Evolutionary conservation across 192 early-diverging fungal genomes (phyloP), one percentile per base, ranked within the genome.

Genomic region (Coemansia sp.): DNA sequence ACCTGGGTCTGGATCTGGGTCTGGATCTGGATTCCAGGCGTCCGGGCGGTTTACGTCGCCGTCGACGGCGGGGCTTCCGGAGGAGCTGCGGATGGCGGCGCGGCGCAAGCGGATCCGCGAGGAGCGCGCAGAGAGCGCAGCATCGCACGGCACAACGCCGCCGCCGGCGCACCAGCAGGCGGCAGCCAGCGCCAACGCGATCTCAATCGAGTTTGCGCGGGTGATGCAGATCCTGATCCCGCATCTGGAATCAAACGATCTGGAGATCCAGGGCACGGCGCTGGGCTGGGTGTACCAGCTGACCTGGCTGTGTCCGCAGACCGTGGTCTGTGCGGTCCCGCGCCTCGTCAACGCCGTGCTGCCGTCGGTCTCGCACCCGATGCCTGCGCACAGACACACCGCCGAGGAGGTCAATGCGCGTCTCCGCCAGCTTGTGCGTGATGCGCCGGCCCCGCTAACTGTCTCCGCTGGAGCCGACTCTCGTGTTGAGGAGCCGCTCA

Each of bases 251-350:
- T 77, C 78, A 15, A 61, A 65, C 63, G 90, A 92, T 47, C 89
- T 95, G 76, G 96, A 98, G 63, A 96, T 94, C 18, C 98, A 98
- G 81, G 89, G 87, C 56, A 95, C 91, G 1, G 94, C 96, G 1
- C 74, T 99, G 18, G 84, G 86, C 48, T 99, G 98, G 98, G 89
- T 97, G 56, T 89, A 92, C 68, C 92, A 92, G 71, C 95, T 99
- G 65, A 91, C 96, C 26, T 77, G 81, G 26, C 80, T 96, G 23
- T 92, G 94, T 19, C 89, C 91, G 48, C 87, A 92, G 15, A 87
- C 92, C 4, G 92, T 98, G 65, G 86, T 98, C 37, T 86, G 89
- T 11, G 93, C 89, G 62, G 90, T 93, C 37, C 93, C 96, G 11
- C 71, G 85, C 26, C 85, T 98, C 3, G 87, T 98, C 37, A 87